Percentiles rank a stretch among this genome's conserved stretches.
phyloP scores from a whole-genome alignment of 257 asterid genomes.

The Jasminum sambac region DNA sequence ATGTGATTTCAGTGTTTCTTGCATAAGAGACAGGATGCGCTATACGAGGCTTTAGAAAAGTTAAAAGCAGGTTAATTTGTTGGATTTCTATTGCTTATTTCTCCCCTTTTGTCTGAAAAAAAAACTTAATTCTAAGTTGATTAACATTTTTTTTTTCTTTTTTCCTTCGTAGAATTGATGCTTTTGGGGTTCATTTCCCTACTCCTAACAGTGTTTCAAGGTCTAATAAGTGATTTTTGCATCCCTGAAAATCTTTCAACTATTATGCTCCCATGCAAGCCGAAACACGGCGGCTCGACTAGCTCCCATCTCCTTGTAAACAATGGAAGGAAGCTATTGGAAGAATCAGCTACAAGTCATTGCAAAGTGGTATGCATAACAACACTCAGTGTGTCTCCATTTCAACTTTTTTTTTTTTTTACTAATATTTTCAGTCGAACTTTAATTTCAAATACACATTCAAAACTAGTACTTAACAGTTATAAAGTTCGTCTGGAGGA shows the following conservation, averaged over 20 bases:
- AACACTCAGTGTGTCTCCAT: not conserved
- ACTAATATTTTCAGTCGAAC: too few species aligned
- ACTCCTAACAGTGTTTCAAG: slow-evolving; percentile 69
- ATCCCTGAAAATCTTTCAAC: slow-evolving; percentile 50
- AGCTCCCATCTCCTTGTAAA: slow-evolving; percentile 7
- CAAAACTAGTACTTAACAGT: too few species aligned
- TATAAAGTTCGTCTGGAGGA: too few species aligned
- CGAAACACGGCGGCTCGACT: not conserved
- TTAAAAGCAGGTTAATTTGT: slow-evolving; percentile 75
- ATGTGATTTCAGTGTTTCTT: slow-evolving; percentile 45
- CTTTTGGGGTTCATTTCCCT: slow-evolving; percentile 89
- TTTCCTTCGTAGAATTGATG: slow-evolving; percentile 97
- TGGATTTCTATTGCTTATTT: not conserved
- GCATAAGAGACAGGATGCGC: slow-evolving; percentile 48
- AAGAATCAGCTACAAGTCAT: not conserved
- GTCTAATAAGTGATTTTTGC: slow-evolving; percentile 54
- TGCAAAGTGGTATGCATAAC: not conserved
- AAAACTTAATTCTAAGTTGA: not conserved
- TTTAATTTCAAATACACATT: too few species aligned
- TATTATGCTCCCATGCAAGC: slow-evolving; percentile 81
- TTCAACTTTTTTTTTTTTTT: too few species aligned
- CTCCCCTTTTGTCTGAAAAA: not conserved
- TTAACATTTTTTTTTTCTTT: too few species aligned
- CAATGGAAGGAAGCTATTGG: slow-evolving; percentile 46
- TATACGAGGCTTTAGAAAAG: slow-evolving; percentile 69